These are phyloP conservation scores for Aspergillus phoenicis DNA, from an alignment of 2,329 filamentous ascomycete genomes.

Conservation along the genomic window DNA sequence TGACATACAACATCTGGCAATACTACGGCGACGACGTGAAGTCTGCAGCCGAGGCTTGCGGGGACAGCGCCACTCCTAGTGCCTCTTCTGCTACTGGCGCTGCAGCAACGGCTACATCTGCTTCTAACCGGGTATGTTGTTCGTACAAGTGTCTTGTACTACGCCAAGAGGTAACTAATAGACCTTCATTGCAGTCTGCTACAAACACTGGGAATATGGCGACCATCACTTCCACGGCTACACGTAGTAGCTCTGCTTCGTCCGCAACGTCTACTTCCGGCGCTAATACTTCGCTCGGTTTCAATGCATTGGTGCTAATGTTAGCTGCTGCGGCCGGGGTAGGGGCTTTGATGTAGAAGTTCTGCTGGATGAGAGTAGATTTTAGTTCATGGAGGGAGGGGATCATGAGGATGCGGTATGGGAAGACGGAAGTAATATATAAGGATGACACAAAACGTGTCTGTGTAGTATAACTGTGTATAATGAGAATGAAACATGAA, in stretches of 20 bases:
- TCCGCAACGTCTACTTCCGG: neutral
- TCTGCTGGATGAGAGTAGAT: too few relatives aligned
- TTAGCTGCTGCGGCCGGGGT: neutral
- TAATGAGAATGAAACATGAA: too few relatives aligned
- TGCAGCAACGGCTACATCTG: neutral
- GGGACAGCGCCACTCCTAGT: slow-evolving; percentile 21
- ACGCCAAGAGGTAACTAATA: neutral
- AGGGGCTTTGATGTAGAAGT: neutral
- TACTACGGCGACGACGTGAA: slow-evolving; percentile 46
- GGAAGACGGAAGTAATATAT: too few relatives aligned
- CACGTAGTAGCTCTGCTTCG: neutral
- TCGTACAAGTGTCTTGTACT: neutral
- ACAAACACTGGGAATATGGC: neutral
- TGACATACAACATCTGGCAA: slow-evolving; percentile 49
- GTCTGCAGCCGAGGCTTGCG: slow-evolving; percentile 39
- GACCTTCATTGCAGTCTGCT: neutral
- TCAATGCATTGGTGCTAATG: neutral
- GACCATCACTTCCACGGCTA: neutral
- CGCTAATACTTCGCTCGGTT: neutral
- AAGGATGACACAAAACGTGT: too few relatives aligned
- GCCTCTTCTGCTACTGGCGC: neutral
- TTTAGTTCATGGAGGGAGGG: too few relatives aligned
- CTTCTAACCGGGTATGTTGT: neutral
- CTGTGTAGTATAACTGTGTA: too few relatives aligned
- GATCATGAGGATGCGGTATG: too few relatives aligned